A percentile compares a stretch with the other conserved stretches of the same genome.
Conservation (phyloP, 2,329 filamentous ascomycete genomes). For the Falciphora oryzae region DNA sequence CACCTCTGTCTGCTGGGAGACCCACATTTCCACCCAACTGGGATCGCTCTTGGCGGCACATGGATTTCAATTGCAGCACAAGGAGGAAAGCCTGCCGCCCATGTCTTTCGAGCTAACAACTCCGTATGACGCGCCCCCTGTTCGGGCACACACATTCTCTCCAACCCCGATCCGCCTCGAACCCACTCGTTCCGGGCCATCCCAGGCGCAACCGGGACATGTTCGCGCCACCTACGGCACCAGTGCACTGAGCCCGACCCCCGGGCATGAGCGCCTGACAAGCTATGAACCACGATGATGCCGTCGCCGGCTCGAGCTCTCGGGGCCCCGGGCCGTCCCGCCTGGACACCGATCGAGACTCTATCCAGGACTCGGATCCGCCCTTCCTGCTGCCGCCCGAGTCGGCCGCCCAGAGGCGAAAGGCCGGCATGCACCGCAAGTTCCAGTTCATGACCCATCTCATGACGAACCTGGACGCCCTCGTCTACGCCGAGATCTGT, state of each 20-base stretch:
- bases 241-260: background rate
- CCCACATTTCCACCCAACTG: background rate
- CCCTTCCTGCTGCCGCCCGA: constrained; percentile 7
- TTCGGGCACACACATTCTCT: background rate
- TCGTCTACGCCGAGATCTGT: constrained; percentile 60
- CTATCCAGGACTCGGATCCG: constrained; percentile 4
- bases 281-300: constrained; percentile 10
- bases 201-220: background rate
- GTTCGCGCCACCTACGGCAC: background rate
- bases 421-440: constrained; percentile 44
- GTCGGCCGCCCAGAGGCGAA: constrained; percentile 18
- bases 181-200: no score
- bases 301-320: constrained; percentile 7
- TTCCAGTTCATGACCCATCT: constrained; percentile 55
- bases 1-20: background rate
- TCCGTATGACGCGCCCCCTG: background rate
- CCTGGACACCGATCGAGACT: constrained; percentile 1
- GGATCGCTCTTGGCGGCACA: background rate
- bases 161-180: background rate
- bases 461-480: constrained; percentile 54
- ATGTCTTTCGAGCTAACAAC: no score
- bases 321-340: constrained; percentile 1
- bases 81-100: no score
- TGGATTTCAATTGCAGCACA: background rate
- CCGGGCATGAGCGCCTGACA: constrained; percentile 1